Percentiles rank a stretch among this genome's conserved stretches.
These are phyloP conservation scores for Metarhizium sp. DNA, from an alignment of 2,329 filamentous ascomycete genomes.

Conservation along the genomic window DNA sequence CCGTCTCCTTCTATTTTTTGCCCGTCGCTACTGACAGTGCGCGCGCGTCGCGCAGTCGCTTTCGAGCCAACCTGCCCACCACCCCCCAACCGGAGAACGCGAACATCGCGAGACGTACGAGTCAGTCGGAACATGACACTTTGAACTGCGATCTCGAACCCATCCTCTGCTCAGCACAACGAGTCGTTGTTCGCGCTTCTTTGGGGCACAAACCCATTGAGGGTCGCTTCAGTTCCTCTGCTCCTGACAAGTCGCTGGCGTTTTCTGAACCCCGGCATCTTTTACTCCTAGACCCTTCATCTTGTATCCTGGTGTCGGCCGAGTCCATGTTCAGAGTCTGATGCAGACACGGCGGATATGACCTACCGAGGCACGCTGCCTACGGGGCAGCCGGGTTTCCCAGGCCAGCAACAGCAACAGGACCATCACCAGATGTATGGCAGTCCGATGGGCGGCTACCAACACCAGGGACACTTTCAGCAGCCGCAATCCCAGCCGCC, in stretches of 20 bases:
- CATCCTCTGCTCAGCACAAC: not conserved
- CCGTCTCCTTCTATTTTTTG: not conserved
- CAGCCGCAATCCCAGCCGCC: slow-evolving; percentile 11
- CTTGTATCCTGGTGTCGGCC: not conserved
- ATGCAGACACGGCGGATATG: slow-evolving; percentile 20
- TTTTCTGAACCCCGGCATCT: not conserved
- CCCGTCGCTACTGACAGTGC: not conserved
- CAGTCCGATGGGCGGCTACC: slow-evolving; percentile 13
- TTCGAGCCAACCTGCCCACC: not conserved
- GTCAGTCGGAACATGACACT: not conserved
- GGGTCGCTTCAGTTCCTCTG: not conserved
- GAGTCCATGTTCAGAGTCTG: slow-evolving; percentile 2
- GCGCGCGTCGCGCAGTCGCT: not conserved
- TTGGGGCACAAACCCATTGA: not conserved
- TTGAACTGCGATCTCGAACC: not conserved
- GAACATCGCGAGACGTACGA: not conserved
- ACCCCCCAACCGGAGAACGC: not conserved
- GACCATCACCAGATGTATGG: slow-evolving; percentile 13
- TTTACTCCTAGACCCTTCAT: not conserved
- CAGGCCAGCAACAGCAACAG: slow-evolving; percentile 14
- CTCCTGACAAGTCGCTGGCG: not conserved
- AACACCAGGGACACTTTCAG: slow-evolving; percentile 13
- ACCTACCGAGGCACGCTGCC: slow-evolving; percentile 24
- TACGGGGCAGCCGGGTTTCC: slow-evolving; percentile 18
- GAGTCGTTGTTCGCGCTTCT: not conserved